A percentile compares a stretch with the other conserved stretches of the same genome.
Evolutionary conservation across 176 grass and related monocot species (phyloP).

Genomic region (Poa pratensis): DNA sequence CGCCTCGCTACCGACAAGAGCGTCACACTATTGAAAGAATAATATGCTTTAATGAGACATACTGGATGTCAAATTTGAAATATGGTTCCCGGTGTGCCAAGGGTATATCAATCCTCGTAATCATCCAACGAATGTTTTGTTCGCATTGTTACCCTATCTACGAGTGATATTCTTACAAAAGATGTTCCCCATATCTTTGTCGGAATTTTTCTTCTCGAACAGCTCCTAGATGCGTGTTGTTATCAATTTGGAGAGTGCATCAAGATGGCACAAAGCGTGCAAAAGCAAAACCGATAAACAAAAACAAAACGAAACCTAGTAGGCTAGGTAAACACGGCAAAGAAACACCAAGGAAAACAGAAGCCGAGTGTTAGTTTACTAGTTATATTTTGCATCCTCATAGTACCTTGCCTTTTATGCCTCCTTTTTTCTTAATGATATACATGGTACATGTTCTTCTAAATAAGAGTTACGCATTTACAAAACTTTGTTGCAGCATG

Average conservation of each 20-base stretch:
- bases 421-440: not conserved
- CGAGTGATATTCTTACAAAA: no score
- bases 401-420: not conserved
- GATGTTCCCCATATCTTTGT: not conserved
- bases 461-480: not conserved
- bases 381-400: not conserved
- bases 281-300: not conserved
- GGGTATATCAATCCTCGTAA: no score
- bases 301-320: not conserved
- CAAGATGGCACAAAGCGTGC: not conserved
- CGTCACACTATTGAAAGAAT: no score
- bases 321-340: not conserved
- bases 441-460: not conserved
- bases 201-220: not conserved
- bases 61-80: not conserved
- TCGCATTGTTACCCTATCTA: no score
- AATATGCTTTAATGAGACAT: not conserved
- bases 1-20: no score
- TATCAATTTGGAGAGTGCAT: not conserved
- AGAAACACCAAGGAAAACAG: not conserved
- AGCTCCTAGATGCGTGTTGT: no score
- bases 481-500: slow-evolving; percentile 33
- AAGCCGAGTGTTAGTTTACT: not conserved
- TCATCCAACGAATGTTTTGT: no score
- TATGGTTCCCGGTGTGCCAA: not conserved